Conservation (phyloP, 345 rosid genomes). For the Gynandropsis gynandra region DNA sequence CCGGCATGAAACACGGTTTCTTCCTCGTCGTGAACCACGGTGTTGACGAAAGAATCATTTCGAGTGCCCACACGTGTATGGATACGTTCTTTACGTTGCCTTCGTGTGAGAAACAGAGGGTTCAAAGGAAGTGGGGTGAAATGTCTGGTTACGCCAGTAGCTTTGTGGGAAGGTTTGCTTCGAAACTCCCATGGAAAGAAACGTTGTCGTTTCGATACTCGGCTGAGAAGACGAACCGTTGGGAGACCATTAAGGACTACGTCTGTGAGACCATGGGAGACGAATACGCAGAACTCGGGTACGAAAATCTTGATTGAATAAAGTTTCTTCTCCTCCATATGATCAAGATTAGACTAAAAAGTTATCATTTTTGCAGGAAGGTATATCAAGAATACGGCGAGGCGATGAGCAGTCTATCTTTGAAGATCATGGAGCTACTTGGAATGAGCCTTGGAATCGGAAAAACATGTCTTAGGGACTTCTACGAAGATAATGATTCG, state of each 20-base stretch:
- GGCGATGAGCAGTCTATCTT: constrained; percentile 28
- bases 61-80: constrained; percentile 39
- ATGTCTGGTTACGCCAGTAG: constrained; percentile 77
- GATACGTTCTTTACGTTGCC: constrained; percentile 53
- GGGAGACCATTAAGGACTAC: constrained; percentile 39
- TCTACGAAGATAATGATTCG: constrained; percentile 47
- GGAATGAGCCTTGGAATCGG: constrained; percentile 29
- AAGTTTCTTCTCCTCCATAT: constrained; percentile 6
- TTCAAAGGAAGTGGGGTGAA: constrained; percentile 57
- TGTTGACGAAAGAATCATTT: constrained; percentile 41
- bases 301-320: constrained; percentile 9
- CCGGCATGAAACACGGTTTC: constrained; percentile 74
- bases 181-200: constrained; percentile 93
- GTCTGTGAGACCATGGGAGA: constrained; percentile 47
- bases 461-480: constrained; percentile 22
- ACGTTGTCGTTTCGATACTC: constrained; percentile 62
- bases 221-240: constrained; percentile 23
- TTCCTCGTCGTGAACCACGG: constrained; percentile 74
- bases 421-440: constrained; percentile 29
- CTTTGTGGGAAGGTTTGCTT: constrained; percentile 68
- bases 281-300: constrained; percentile 59
- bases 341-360: neutral
- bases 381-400: constrained; percentile 28
- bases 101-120: constrained; percentile 48
- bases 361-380: constrained; percentile 16